These are phyloP conservation scores for Colletotrichum theobromicola DNA, from an alignment of 2,329 filamentous ascomycete genomes.

Conservation along the genomic window DNA sequence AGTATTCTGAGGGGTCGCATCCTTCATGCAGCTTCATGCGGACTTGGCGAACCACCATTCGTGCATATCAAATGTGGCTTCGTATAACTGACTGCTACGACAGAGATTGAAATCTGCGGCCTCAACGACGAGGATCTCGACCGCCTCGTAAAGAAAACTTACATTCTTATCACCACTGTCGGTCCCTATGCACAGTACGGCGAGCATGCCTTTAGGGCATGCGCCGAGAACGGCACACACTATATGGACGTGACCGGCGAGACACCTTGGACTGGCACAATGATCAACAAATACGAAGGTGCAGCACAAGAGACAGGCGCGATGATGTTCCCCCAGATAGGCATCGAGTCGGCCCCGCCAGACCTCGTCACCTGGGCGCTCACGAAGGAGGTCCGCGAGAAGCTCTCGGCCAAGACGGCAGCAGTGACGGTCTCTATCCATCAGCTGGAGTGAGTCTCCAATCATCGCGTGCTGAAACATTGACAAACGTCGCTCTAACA, in stretches of 20 bases:
- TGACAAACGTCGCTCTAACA: not conserved
- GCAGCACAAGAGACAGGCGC: conserved; percentile 59
- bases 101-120: conserved; percentile 58
- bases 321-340: conserved; percentile 66
- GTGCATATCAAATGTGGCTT: not conserved
- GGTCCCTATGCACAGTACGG: conserved; percentile 64
- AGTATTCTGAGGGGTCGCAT: not conserved
- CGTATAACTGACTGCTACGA: not conserved
- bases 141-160: conserved; percentile 60
- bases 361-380: conserved; percentile 64
- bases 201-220: conserved; percentile 65
- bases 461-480: not conserved
- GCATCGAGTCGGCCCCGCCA: conserved; percentile 66
- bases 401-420: conserved; percentile 52
- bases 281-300: conserved; percentile 65
- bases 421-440: conserved; percentile 60
- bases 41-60: not conserved
- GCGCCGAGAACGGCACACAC: conserved; percentile 67
- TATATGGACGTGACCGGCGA: conserved; percentile 70
- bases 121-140: conserved; percentile 51
- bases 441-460: conserved; percentile 39
- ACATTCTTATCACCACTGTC: conserved; percentile 61
- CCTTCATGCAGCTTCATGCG: not conserved
- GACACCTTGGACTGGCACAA: conserved; percentile 59
- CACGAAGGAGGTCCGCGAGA: conserved; percentile 53